These are phyloP conservation scores for Globisporangium spiculum DNA, from an alignment of 352 stramenopile genomes.

Conservation along the genomic window DNA sequence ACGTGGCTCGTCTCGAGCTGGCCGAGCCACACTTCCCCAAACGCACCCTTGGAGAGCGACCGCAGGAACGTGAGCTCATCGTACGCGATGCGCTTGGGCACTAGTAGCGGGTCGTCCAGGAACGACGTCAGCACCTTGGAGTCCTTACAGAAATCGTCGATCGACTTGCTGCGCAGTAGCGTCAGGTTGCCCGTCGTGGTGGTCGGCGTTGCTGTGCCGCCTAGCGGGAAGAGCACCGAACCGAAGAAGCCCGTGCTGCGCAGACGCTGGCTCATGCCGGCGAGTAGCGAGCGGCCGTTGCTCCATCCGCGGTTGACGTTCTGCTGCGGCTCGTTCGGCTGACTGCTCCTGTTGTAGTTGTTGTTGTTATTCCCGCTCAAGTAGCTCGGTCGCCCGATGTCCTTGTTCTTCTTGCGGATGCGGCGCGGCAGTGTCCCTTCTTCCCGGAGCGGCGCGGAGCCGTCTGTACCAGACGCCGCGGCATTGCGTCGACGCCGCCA, in stretches of 20 bases:
- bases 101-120: constrained; percentile 43
- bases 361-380: background rate
- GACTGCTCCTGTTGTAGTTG: background rate
- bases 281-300: constrained; percentile 1
- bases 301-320: background rate
- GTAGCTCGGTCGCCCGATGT: constrained; percentile 15
- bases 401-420: constrained; percentile 21
- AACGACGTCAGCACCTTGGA: constrained; percentile 53
- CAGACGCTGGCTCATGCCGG: constrained; percentile 12
- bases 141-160: constrained; percentile 62
- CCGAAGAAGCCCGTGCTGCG: constrained; percentile 15
- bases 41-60: constrained; percentile 64
- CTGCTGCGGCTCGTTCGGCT: background rate
- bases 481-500: constrained; percentile 9
- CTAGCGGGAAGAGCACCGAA: constrained; percentile 7
- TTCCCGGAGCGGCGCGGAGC: background rate
- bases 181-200: background rate
- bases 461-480: background rate
- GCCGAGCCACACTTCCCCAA: constrained; percentile 69
- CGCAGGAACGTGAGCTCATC: constrained; percentile 67
- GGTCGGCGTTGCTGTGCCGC: background rate
- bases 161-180: constrained; percentile 32
- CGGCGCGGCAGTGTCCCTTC: constrained; percentile 15
- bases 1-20: constrained; percentile 68
- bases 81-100: constrained; percentile 54